phyloP scores from a whole-genome alignment of 2,329 filamentous ascomycete genomes.

The Aspergillus intermedius region DNA sequence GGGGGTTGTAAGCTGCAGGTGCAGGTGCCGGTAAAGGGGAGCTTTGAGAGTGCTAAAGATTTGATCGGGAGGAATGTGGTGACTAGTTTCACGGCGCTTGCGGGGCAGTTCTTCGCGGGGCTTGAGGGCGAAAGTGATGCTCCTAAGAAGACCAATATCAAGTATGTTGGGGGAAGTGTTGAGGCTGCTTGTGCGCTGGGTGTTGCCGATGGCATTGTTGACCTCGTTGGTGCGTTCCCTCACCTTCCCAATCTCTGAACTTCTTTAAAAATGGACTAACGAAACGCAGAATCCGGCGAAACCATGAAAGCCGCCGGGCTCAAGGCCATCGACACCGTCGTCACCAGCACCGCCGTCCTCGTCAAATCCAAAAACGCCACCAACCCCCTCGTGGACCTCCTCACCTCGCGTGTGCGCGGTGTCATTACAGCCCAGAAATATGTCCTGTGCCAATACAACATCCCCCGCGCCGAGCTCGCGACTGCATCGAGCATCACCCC shows the following conservation, averaged over 20 bases:
- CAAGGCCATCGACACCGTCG: conserved; percentile 87
- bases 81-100: conserved; percentile 85
- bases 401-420: conserved; percentile 78
- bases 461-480: conserved; percentile 62
- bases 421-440: conserved; percentile 94
- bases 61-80: conserved; percentile 89
- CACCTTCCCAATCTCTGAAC: not conserved
- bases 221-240: conserved; percentile 73
- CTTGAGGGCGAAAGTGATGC: conserved; percentile 52
- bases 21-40: conserved; percentile 86
- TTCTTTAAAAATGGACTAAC: conserved; percentile 2
- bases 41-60: conserved; percentile 62
- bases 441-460: conserved; percentile 94
- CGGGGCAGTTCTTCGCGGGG: conserved; percentile 73
- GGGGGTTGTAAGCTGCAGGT: conserved; percentile 89
- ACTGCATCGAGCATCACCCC: conserved; percentile 73
- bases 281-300: conserved; percentile 74
- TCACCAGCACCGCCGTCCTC: conserved; percentile 79
- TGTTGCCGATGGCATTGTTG: conserved; percentile 93
- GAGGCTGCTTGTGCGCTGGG: conserved; percentile 94
- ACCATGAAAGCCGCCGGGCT: conserved; percentile 96
- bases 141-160: conserved; percentile 70
- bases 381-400: conserved; percentile 75
- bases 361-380: conserved; percentile 84
- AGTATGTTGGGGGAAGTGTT: conserved; percentile 92